A percentile compares a stretch with the other conserved stretches of the same genome.
These are phyloP conservation scores for Paramyrothecium roridum DNA, from an alignment of 2,329 filamentous ascomycete species.

Conservation along the genomic window DNA sequence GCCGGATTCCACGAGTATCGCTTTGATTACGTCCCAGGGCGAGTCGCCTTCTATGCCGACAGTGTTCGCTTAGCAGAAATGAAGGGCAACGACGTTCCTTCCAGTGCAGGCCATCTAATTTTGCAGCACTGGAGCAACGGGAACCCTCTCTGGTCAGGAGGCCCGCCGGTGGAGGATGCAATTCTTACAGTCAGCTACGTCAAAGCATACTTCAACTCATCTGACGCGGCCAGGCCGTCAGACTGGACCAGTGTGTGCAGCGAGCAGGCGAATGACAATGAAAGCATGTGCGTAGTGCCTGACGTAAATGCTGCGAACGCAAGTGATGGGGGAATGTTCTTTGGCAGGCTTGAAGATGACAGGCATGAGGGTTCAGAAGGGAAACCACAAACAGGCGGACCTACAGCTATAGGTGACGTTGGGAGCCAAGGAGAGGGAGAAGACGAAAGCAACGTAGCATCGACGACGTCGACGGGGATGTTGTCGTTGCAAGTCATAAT, in stretches of 20 bases:
- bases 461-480: neutral
- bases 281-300: conserved; percentile 17
- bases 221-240: conserved; percentile 25
- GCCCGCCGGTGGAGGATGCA: conserved; percentile 63
- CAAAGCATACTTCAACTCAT: conserved; percentile 78
- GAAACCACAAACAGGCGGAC: neutral
- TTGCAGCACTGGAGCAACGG: conserved; percentile 80
- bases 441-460: neutral
- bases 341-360: conserved; percentile 6
- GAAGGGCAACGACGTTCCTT: conserved; percentile 54
- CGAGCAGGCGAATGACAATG: conserved; percentile 2
- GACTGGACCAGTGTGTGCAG: conserved; percentile 9
- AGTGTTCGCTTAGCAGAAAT: conserved; percentile 54
- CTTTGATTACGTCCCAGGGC: conserved; percentile 65
- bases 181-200: conserved; percentile 65
- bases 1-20: conserved; percentile 72
- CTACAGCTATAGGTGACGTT: neutral
- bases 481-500: neutral
- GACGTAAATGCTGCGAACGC: conserved; percentile 15
- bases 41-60: conserved; percentile 69
- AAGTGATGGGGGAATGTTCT: conserved; percentile 15
- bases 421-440: neutral
- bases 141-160: conserved; percentile 66
- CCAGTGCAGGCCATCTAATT: conserved; percentile 60
- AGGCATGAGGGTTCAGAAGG: neutral